phyloP scores from a whole-genome alignment of 2,329 filamentous ascomycete species.

The Colletotrichum salicis region DNA sequence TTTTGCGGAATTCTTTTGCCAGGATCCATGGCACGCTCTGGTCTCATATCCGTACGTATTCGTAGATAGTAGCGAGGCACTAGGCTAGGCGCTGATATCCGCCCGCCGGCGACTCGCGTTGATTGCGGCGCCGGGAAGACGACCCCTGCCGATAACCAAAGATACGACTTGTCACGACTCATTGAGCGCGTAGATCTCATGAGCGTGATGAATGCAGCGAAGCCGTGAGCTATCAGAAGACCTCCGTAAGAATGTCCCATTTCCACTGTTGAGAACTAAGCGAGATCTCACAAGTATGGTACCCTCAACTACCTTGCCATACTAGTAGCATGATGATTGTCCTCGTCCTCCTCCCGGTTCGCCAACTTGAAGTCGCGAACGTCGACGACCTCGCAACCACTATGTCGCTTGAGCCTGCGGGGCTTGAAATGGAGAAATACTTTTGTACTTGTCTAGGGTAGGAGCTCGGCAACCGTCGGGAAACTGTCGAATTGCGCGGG shows the following conservation, averaged over 20 bases:
- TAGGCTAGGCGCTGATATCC: background rate
- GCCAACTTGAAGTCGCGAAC: background rate
- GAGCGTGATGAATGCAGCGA: background rate
- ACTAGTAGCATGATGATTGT: background rate
- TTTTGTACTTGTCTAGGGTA: background rate
- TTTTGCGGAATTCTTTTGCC: background rate
- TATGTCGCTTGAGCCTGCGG: background rate
- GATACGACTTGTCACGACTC: background rate
- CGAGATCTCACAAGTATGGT: background rate
- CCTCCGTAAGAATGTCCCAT: background rate
- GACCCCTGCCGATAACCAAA: background rate
- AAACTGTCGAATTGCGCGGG: background rate
- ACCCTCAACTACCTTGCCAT: background rate
- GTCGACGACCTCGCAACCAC: background rate
- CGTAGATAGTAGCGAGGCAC: background rate
- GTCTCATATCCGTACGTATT: background rate
- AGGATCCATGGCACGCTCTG: background rate
- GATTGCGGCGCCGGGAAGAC: background rate
- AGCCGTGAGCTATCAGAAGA: background rate
- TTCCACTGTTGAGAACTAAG: background rate
- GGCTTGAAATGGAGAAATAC: background rate
- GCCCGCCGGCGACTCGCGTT: background rate
- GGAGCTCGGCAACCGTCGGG: background rate
- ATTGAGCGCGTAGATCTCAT: background rate
- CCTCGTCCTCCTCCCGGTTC: background rate